These are phyloP conservation scores for Oropetium thomaeum DNA, from an alignment of 176 grass and related monocot genomes.

Conservation along the genomic window DNA sequence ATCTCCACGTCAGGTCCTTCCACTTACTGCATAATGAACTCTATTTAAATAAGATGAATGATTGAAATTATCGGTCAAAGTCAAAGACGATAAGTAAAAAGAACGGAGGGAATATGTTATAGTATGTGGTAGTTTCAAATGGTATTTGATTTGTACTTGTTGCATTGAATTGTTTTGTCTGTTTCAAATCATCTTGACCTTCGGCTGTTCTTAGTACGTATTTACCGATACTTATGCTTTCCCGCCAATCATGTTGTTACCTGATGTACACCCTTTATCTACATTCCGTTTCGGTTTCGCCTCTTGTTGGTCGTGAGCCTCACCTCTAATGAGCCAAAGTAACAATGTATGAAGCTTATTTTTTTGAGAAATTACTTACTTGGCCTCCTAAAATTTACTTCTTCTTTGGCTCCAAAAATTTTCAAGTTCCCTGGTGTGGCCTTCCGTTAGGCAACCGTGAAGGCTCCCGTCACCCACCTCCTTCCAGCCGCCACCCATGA, in stretches of 20 bases:
- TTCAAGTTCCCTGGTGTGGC: too few relatives aligned
- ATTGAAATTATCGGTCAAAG: too few relatives aligned
- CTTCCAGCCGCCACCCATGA: too few relatives aligned
- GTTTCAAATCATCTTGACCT: background rate
- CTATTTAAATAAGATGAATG: too few relatives aligned
- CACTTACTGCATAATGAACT: constrained; percentile 2
- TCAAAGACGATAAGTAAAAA: too few relatives aligned
- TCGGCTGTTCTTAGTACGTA: background rate
- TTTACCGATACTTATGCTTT: constrained; percentile 3
- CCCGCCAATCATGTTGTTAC: background rate
- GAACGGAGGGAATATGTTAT: too few relatives aligned
- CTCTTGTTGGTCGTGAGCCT: background rate
- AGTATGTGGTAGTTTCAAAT: too few relatives aligned
- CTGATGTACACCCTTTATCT: background rate
- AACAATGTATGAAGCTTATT: background rate
- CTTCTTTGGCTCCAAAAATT: too few relatives aligned
- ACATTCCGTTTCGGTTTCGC: background rate
- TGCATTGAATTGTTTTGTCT: background rate
- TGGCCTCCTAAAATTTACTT: too few relatives aligned
- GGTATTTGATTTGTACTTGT: background rate
- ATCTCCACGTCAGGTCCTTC: constrained; percentile 13
- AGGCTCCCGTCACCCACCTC: too few relatives aligned
- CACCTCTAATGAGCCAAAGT: background rate
- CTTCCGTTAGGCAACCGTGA: too few relatives aligned
- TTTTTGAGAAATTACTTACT: too few relatives aligned